Percentiles rank a stretch among this genome's conserved stretches.
Conservation (phyloP, 1,284 basidiomycete genomes). For the Binderoboletus segoi region DNA sequence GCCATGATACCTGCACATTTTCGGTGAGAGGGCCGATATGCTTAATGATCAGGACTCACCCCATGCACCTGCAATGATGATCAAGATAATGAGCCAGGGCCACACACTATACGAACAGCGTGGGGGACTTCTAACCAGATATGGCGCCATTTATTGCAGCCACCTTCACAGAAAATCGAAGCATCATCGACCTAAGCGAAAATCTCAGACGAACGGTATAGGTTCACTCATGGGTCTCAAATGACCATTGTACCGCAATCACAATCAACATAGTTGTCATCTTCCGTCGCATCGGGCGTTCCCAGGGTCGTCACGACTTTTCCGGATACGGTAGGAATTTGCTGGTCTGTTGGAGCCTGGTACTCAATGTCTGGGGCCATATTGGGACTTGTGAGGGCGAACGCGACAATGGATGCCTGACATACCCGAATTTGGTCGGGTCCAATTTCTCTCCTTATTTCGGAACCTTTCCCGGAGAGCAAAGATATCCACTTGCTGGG, state of each 20-base stretch:
- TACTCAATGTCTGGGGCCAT: constrained; percentile 47
- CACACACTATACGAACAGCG: background rate
- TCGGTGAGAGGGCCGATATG: background rate
- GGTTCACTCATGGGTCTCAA: background rate
- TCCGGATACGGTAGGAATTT: background rate
- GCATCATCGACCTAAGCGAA: constrained; percentile 52
- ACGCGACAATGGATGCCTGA: constrained; percentile 41
- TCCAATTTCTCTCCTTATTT: constrained; percentile 17
- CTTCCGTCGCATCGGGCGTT: constrained; percentile 8
- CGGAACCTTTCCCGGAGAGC: constrained; percentile 44
- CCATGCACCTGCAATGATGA: constrained; percentile 66
- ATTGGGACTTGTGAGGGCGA: background rate
- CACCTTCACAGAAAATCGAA: constrained; percentile 63
- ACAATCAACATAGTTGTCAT: constrained; percentile 45
- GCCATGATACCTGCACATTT: constrained; percentile 59
- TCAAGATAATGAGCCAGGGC: constrained; percentile 1
- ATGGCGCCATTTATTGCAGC: constrained; percentile 72
- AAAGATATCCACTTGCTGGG: constrained; percentile 42
- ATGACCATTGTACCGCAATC: constrained; percentile 64
- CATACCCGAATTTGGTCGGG: constrained; percentile 45
- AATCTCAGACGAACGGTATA: constrained; percentile 10
- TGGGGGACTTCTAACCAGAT: constrained; percentile 53
- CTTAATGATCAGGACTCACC: constrained; percentile 43
- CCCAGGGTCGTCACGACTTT: background rate
- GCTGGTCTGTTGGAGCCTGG: constrained; percentile 32